Conservation (phyloP, 768 basidiomycete genomes). For the Russula virescens region DNA sequence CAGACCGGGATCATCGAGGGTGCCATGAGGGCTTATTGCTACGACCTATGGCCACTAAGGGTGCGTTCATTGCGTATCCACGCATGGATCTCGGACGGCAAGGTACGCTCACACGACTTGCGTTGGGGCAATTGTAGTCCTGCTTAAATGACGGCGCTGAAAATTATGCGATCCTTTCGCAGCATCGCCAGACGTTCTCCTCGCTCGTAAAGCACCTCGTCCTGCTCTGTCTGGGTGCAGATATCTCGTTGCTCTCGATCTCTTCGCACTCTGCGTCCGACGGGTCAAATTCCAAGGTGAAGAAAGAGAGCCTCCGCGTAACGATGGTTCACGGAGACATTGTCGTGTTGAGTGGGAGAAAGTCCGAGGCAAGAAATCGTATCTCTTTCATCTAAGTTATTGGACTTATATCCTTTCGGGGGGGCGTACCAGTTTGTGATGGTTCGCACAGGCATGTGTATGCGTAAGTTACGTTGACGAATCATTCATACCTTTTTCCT, state of each 20-base stretch:
- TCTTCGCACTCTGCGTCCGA: not conserved
- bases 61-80: conserved; percentile 7
- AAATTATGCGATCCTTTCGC: not conserved
- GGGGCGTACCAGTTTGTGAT: not conserved
- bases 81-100: conserved; percentile 20
- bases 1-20: conserved; percentile 8
- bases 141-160: not conserved
- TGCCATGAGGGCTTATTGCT: conserved; percentile 5
- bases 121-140: not conserved
- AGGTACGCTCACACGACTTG: conserved; percentile 4
- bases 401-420: not conserved
- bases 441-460: conserved; percentile 20
- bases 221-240: conserved; percentile 22
- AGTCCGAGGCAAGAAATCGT: conserved; percentile 11
- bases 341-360: conserved; percentile 6
- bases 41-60: not conserved
- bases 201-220: not conserved
- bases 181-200: conserved; percentile 16
- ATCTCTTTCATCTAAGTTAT: not conserved
- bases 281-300: not conserved
- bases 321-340: conserved; percentile 23
- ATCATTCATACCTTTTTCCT: not conserved
- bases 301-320: conserved; percentile 19
- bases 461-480: conserved; percentile 9
- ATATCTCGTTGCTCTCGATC: conserved; percentile 9